These are phyloP conservation scores for Termitomyces sp. DNA, from an alignment of 768 basidiomycete species.

Conservation along the genomic window DNA sequence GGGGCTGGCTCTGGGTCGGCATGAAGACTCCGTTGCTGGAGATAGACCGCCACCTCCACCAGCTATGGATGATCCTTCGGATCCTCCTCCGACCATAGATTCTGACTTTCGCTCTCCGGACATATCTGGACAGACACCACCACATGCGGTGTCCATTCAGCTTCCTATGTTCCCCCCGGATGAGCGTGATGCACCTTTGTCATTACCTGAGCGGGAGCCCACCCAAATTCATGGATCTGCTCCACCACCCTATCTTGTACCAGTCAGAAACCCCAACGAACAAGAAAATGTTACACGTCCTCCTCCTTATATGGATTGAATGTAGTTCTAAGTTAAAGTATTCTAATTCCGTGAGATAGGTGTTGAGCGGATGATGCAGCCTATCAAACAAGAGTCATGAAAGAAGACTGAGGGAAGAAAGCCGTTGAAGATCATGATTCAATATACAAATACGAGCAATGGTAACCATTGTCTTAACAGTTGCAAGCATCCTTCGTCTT, in stretches of 20 bases:
- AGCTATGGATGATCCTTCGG: slow-evolving; percentile 81
- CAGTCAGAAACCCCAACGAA: slow-evolving; percentile 31
- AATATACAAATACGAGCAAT: slow-evolving; percentile 16
- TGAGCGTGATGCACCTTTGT: slow-evolving; percentile 26
- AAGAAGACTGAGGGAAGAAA: slow-evolving; percentile 9
- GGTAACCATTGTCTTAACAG: slow-evolving; percentile 45
- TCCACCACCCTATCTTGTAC: slow-evolving; percentile 75
- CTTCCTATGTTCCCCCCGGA: slow-evolving; percentile 23
- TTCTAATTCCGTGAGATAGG: slow-evolving; percentile 6
- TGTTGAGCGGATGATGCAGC: neutral
- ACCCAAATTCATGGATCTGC: slow-evolving; percentile 49
- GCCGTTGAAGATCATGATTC: slow-evolving; percentile 22
- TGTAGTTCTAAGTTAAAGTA: neutral
- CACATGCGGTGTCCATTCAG: slow-evolving; percentile 28
- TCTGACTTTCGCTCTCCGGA: slow-evolving; percentile 63
- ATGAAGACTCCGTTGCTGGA: slow-evolving; percentile 31
- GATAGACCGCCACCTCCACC: slow-evolving; percentile 67
- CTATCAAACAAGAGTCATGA: slow-evolving; percentile 9
- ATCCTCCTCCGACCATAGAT: slow-evolving; percentile 86
- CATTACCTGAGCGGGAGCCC: slow-evolving; percentile 26
- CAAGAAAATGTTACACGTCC: slow-evolving; percentile 52
- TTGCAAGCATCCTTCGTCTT: slow-evolving; percentile 78
- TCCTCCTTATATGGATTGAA: slow-evolving; percentile 59
- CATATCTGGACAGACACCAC: slow-evolving; percentile 25
- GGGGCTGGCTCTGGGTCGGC: slow-evolving; percentile 52